Base-by-base conservation (phyloP, 352 stramenopile species). In the Phytophthora brassicae region DNA sequence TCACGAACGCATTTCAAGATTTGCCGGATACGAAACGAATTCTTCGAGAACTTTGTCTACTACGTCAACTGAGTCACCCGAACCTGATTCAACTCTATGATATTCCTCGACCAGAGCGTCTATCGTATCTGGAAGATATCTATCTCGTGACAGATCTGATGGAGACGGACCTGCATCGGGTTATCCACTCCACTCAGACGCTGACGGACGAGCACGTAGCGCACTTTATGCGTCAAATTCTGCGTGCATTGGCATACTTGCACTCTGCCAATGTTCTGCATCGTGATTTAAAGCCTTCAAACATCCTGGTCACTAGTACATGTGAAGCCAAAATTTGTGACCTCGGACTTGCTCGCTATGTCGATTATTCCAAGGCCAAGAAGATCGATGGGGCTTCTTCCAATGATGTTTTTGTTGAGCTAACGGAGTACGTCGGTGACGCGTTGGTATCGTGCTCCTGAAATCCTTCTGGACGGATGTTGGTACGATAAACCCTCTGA, bases 81-180 rank as follows among this genome's bases (percentile, higher is more conserved):
- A 97, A 98, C 47, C 77, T 99, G 50, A 97, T 99, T 31, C 75
- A 84, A 28, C 85, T 99, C 44, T 84, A 95, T 39, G 95, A 98
- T 67, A 86, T 98, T 43, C 86, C 97, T 64, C 89, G 93, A 3
- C 95, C 96, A 2, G 81, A 90, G 58, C 90, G 92, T 26, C 75
- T 98, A 14, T 89, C 92, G 57, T 96, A 98, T 62, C 95, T 98
- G 54, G 85, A 98, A 59, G 96, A 99, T 74, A 96, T 99, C 33
- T 99, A 99, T 59, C 88, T 99, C 14, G 93, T 98, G 16, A 95
- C 88, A 19, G 94, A 99, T 51, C 79, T 99, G 22, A 99, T 99
- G 95, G 91, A 98, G 61, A 97, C 89, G 0, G 91, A 98, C 68
- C 62, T 98, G 23, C 88, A 97, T 44, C 86, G 86, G 3, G 87